Conservation (phyloP, 805 yeast species). For the Ogataea pini region DNA sequence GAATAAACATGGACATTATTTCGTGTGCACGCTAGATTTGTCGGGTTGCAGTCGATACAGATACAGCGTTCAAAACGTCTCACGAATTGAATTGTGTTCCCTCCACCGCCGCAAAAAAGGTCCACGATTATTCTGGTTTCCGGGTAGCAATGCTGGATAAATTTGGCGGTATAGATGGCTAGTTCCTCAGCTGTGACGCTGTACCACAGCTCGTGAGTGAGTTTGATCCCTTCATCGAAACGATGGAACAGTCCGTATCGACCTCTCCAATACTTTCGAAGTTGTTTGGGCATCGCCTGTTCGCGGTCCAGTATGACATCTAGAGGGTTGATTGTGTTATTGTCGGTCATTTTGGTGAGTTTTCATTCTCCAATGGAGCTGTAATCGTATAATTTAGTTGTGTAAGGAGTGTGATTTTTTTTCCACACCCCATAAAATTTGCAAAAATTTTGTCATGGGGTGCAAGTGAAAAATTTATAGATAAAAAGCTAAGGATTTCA, state of each 20-base stretch:
- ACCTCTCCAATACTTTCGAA: conserved; percentile 60
- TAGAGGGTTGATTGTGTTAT: no score
- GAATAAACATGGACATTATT: conserved; percentile 66
- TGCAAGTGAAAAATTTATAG: conserved; percentile 1
- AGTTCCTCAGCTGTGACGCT: conserved; percentile 83
- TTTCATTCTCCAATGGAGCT: no score
- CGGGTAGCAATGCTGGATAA: conserved; percentile 53
- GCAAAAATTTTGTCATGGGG: background rate
- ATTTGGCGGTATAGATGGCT: conserved; percentile 60
- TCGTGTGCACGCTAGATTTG: conserved; percentile 63
- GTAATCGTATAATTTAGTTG: no score
- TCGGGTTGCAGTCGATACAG: conserved; percentile 62
- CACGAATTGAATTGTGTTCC: conserved; percentile 79
- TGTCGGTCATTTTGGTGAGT: background rate
- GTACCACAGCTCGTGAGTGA: conserved; percentile 79
- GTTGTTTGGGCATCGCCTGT: conserved; percentile 34
- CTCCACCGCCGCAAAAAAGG: conserved; percentile 87
- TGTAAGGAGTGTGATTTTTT: background rate
- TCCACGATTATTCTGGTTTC: conserved; percentile 54
- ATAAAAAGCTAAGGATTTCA: no score
- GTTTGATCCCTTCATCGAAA: conserved; percentile 65
- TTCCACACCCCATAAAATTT: background rate
- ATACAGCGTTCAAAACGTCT: conserved; percentile 52
- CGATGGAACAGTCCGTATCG: conserved; percentile 61
- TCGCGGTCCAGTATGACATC: conserved; percentile 16